Evolutionary conservation across 352 stramenopile species (phyloP).

Genomic region (Phytophthora uliginosa): DNA sequence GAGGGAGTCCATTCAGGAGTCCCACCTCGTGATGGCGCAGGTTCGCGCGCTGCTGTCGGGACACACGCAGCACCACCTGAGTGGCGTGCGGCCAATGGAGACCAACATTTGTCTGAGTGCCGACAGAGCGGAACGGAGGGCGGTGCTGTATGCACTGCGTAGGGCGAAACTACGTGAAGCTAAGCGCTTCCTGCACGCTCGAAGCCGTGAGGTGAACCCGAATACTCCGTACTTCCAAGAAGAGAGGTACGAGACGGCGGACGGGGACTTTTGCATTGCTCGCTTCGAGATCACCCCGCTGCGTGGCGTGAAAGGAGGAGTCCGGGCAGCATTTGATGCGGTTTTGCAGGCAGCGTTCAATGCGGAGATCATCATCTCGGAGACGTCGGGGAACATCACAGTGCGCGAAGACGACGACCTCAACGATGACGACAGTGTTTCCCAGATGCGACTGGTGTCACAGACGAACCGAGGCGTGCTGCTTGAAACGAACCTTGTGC

Average conservation of each 20-base stretch:
- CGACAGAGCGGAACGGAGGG: slow-evolving; percentile 35
- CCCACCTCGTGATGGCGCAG: slow-evolving; percentile 42
- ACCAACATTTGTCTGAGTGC: slow-evolving; percentile 39
- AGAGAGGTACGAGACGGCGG: slow-evolving; percentile 50
- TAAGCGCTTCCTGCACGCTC: slow-evolving; percentile 40
- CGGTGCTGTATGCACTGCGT: slow-evolving; percentile 32
- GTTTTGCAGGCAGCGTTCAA: slow-evolving; percentile 60
- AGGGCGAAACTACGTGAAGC: slow-evolving; percentile 37
- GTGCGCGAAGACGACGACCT: slow-evolving; percentile 77
- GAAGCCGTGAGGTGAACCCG: slow-evolving; percentile 35
- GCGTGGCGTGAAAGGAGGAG: slow-evolving; percentile 38
- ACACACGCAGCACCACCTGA: slow-evolving; percentile 35
- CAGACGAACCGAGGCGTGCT: slow-evolving; percentile 35
- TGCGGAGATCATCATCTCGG: slow-evolving; percentile 73
- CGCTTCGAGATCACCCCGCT: slow-evolving; percentile 60
- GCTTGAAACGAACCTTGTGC: slow-evolving; percentile 44
- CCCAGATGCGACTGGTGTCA: slow-evolving; percentile 58
- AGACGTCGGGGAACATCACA: slow-evolving; percentile 68
- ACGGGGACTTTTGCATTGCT: slow-evolving; percentile 52
- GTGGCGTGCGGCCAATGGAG: slow-evolving; percentile 37
- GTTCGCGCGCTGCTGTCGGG: slow-evolving; percentile 36
- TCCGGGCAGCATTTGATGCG: slow-evolving; percentile 59
- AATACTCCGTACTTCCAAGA: slow-evolving; percentile 40
- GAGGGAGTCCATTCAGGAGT: slow-evolving; percentile 40
- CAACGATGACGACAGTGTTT: slow-evolving; percentile 40